Evolutionary conservation across 2,329 filamentous ascomycete genomes (phyloP).

Genomic region (Scedosporium minutisporum): DNA sequence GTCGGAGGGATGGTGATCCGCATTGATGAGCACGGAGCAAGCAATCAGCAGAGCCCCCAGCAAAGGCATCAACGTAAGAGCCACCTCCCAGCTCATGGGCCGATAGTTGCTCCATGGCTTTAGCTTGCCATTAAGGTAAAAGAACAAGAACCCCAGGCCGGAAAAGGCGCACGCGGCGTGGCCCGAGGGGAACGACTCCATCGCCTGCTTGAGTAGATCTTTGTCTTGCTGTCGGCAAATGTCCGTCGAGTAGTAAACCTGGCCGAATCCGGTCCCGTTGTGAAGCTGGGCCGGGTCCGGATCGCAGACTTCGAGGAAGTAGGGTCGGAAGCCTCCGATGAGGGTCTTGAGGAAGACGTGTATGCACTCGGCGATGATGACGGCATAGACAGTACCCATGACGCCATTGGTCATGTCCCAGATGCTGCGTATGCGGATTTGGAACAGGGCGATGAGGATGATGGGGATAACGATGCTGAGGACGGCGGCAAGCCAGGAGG

Average conservation of each 20-base stretch:
- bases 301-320: conserved; percentile 56
- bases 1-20: conserved; percentile 63
- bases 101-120: conserved; percentile 61
- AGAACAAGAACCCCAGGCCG: conserved; percentile 51
- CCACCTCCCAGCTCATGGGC: conserved; percentile 57
- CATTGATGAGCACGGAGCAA: conserved; percentile 52
- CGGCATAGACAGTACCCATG: conserved; percentile 49
- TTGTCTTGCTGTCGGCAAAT: conserved; percentile 49
- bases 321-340: conserved; percentile 53
- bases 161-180: conserved; percentile 58
- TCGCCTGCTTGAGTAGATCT: conserved; percentile 46
- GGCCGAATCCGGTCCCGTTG: conserved; percentile 39
- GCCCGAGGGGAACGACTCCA: conserved; percentile 59
- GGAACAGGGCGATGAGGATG: conserved; percentile 43
- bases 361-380: conserved; percentile 51
- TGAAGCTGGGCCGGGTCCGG: conserved; percentile 36
- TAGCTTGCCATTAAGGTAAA: conserved; percentile 64
- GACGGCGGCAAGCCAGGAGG: conserved; percentile 48
- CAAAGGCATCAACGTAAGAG: conserved; percentile 47
- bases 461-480: conserved; percentile 49
- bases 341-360: conserved; percentile 59
- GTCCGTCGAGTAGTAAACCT: conserved; percentile 52
- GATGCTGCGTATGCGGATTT: conserved; percentile 46
- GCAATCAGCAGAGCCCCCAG: conserved; percentile 51
- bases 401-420: conserved; percentile 55